A percentile compares a stretch with the other conserved stretches of the same genome.
phyloP scores from a whole-genome alignment of 2,329 filamentous ascomycete genomes.

The Cladophialophora psammophila region DNA sequence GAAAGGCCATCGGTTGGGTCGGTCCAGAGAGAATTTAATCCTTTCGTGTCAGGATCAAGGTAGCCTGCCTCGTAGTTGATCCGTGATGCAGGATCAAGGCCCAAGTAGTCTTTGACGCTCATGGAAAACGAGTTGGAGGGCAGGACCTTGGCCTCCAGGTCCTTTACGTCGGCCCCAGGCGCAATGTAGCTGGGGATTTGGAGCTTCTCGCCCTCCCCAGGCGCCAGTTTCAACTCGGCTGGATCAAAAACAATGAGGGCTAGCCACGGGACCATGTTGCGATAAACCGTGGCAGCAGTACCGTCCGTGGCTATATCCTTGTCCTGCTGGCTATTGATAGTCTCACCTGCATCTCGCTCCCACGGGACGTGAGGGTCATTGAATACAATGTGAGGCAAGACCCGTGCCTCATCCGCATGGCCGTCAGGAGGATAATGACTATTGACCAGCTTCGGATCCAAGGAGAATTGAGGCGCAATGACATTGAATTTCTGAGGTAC shows the following conservation, averaged over 20 bases:
- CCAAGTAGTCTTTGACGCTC: background rate
- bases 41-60: too few relatives aligned
- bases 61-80: too few relatives aligned
- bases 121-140: background rate
- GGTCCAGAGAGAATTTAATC: too few relatives aligned
- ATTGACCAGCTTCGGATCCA: conserved; percentile 42
- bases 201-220: conserved; percentile 18
- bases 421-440: conserved; percentile 53
- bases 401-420: conserved; percentile 44
- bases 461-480: too few relatives aligned
- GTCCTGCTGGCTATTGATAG: background rate
- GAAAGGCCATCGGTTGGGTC: too few relatives aligned
- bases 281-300: too few relatives aligned
- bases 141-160: too few relatives aligned
- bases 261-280: conserved; percentile 52
- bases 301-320: too few relatives aligned
- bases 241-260: conserved; percentile 48
- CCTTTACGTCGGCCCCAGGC: too few relatives aligned
- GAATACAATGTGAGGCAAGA: conserved; percentile 57
- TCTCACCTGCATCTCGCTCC: conserved; percentile 42
- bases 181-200: background rate
- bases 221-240: conserved; percentile 48
- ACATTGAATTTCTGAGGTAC: too few relatives aligned
- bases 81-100: background rate
- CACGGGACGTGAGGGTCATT: conserved; percentile 55